Evolutionary conservation across 129 eudicot species (phyloP).

Genomic region (Lactuca saligna): DNA sequence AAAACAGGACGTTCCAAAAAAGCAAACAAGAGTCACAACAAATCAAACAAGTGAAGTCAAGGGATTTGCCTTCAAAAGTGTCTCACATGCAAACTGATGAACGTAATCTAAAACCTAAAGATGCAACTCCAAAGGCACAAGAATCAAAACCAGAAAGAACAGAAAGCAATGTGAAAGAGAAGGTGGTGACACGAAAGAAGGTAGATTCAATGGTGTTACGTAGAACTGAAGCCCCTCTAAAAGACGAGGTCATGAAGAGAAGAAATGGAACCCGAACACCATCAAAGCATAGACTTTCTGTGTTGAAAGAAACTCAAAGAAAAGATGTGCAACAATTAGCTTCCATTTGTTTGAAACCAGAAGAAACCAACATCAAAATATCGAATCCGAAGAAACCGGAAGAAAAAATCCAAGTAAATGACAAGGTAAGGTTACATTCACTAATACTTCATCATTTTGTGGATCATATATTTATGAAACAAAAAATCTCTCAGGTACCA

Average conservation of each 20-base stretch:
- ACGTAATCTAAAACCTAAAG: slow-evolving; percentile 25
- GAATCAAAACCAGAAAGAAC: slow-evolving; percentile 18
- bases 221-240: slow-evolving; percentile 30
- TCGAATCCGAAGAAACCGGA: slow-evolving; percentile 28
- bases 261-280: slow-evolving; percentile 33
- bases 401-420: slow-evolving; percentile 17
- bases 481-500: slow-evolving; percentile 10
- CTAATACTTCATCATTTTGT: slow-evolving; percentile 3
- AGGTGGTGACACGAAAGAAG: slow-evolving; percentile 28
- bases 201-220: slow-evolving; percentile 20
- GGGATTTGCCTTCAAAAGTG: slow-evolving; percentile 11
- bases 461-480: background rate
- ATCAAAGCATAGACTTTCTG: slow-evolving; percentile 31
- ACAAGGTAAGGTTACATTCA: slow-evolving; percentile 47
- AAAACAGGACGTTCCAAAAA: slow-evolving; percentile 35
- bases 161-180: slow-evolving; percentile 28
- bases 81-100: slow-evolving; percentile 19
- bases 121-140: slow-evolving; percentile 27
- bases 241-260: slow-evolving; percentile 42
- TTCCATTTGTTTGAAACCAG: slow-evolving; percentile 10
- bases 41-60: slow-evolving; percentile 29
- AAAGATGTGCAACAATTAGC: slow-evolving; percentile 12
- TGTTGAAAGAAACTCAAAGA: slow-evolving; percentile 32
- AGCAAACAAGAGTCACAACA: slow-evolving; percentile 28
- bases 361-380: slow-evolving; percentile 27